A percentile compares a stretch with the other conserved stretches of the same genome.
phyloP scores from a whole-genome alignment of 805 yeast species.

The Kodamaea laetipori region DNA sequence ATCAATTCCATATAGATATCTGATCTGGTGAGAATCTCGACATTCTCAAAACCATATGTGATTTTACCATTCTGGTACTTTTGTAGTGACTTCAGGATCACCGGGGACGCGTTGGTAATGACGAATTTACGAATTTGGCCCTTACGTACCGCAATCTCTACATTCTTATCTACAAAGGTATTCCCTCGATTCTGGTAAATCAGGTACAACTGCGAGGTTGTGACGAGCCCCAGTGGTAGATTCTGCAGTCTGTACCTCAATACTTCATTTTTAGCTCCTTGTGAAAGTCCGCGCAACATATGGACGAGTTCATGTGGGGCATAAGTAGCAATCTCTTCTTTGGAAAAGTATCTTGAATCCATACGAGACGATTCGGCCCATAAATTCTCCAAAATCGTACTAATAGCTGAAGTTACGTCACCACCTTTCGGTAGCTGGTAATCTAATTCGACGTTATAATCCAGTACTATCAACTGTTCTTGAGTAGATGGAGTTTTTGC shows the following conservation, averaged over 20 bases:
- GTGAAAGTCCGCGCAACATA: constrained; percentile 35
- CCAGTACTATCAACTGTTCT: constrained; percentile 20
- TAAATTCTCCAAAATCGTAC: constrained; percentile 34
- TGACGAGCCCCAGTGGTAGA: constrained; percentile 43
- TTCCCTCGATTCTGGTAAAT: constrained; percentile 45
- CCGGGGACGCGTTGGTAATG: constrained; percentile 47
- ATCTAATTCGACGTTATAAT: constrained; percentile 44
- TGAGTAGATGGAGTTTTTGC: background rate
- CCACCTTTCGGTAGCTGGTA: constrained; percentile 35
- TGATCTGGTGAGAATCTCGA: constrained; percentile 37
- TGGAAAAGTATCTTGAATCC: constrained; percentile 26
- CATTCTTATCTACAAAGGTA: constrained; percentile 51
- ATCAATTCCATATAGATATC: constrained; percentile 26
- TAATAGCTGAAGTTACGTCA: constrained; percentile 34
- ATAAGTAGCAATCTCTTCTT: constrained; percentile 14
- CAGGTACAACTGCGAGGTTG: constrained; percentile 52
- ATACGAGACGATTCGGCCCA: constrained; percentile 41
- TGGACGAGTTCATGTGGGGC: constrained; percentile 33
- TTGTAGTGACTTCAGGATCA: constrained; percentile 39
- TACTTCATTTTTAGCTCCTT: constrained; percentile 38
- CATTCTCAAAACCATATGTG: constrained; percentile 46
- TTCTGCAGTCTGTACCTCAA: constrained; percentile 34
- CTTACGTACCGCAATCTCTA: constrained; percentile 38
- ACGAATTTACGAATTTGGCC: constrained; percentile 43
- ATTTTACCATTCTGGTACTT: constrained; percentile 37